Conservation (phyloP, 805 yeast genomes). For the Schizosaccharomyces japonicus region DNA sequence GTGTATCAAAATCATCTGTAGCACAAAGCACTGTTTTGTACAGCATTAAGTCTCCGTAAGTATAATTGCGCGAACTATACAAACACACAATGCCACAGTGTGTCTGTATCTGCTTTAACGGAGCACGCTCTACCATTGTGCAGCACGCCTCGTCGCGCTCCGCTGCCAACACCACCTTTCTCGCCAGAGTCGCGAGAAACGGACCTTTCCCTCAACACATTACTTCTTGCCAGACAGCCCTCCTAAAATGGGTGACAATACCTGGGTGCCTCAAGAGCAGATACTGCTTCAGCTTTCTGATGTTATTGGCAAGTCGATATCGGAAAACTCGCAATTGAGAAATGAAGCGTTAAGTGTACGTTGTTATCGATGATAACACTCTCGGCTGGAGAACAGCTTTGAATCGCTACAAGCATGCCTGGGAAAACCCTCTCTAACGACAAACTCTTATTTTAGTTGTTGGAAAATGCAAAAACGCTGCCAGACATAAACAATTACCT, state of each 20-base stretch:
- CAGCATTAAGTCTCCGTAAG: too few species aligned
- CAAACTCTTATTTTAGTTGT: not conserved
- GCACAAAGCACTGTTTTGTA: too few species aligned
- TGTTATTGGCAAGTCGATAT: not conserved
- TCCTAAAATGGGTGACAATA: constrained; percentile 1
- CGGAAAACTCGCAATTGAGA: not conserved
- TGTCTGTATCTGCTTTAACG: too few species aligned
- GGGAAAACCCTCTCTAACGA: not conserved
- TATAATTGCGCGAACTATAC: too few species aligned
- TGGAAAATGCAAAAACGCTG: constrained; percentile 6
- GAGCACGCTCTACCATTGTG: too few species aligned
- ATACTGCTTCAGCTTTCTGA: constrained; percentile 1
- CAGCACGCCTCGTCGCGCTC: too few species aligned
- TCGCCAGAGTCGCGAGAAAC: too few species aligned
- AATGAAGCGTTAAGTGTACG: not conserved
- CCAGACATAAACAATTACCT: constrained; percentile 68
- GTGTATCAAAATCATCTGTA: too few species aligned
- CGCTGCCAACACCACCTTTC: too few species aligned
- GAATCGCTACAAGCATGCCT: not conserved
- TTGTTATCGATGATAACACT: not conserved
- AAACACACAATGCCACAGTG: too few species aligned
- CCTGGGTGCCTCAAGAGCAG: constrained; percentile 1
- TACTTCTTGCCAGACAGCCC: not conserved
- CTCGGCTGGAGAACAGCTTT: not conserved
- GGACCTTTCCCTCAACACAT: too few species aligned